A percentile compares a stretch with the other conserved stretches of the same genome.
These are phyloP conservation scores for Fusarium caatingaense DNA, from an alignment of 2,329 filamentous ascomycete species.

Conservation along the genomic window DNA sequence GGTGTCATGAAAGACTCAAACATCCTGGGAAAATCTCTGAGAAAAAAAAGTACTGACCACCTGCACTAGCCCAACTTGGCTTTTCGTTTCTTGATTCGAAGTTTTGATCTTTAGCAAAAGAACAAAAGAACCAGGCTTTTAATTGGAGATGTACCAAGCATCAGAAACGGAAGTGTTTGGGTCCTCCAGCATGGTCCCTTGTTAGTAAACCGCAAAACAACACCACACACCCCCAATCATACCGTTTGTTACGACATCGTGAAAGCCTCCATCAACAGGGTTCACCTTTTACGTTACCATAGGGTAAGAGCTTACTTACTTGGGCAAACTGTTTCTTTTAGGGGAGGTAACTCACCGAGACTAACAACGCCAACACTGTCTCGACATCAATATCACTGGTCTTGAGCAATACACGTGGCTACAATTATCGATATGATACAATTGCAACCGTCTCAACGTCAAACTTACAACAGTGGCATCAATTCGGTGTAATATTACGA, in stretches of 20 bases:
- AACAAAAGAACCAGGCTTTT: conserved; percentile 27
- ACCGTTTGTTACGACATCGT: conserved; percentile 23
- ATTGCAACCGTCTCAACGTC: not conserved
- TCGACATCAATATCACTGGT: conserved; percentile 10
- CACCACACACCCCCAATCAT: conserved; percentile 3
- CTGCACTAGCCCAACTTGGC: conserved; percentile 21
- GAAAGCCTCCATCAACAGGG: conserved; percentile 21
- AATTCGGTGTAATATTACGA: not conserved
- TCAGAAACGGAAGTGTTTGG: conserved; percentile 18
- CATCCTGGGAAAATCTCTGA: conserved; percentile 42
- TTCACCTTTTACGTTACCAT: conserved; percentile 16
- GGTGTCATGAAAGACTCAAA: conserved; percentile 16
- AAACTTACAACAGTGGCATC: not conserved
- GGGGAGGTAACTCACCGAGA: not conserved
- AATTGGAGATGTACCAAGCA: conserved; percentile 18
- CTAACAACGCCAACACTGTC: conserved; percentile 1
- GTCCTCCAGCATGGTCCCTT: conserved; percentile 3
- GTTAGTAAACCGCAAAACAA: not conserved
- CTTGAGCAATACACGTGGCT: conserved; percentile 8
- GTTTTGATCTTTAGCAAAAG: conserved; percentile 12
- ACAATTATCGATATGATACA: not conserved
- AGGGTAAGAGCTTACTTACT: conserved; percentile 13
- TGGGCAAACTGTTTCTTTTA: not conserved
- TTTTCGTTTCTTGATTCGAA: conserved; percentile 23
- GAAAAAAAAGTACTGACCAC: conserved; percentile 13